These are phyloP conservation scores for Cercis canadensis DNA, from an alignment of 306 rosid species.

Conservation along the genomic window DNA sequence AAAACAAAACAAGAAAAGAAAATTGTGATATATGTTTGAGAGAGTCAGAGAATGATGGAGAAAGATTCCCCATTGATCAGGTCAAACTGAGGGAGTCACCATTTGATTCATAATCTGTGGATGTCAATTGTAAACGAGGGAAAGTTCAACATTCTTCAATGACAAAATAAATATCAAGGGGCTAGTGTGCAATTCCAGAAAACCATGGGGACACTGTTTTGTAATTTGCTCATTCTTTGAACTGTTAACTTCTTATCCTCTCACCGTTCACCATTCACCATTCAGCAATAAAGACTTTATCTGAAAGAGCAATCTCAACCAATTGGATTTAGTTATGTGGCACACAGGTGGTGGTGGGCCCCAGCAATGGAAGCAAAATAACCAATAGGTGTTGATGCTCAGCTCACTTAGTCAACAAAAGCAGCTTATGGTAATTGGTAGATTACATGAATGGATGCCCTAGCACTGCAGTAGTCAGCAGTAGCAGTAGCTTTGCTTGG, in stretches of 20 bases:
- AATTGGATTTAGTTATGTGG: conserved; percentile 61
- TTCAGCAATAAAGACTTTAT: background rate
- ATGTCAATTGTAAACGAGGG: conserved; percentile 30
- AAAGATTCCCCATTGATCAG: conserved; percentile 34
- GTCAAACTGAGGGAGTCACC: conserved; percentile 52
- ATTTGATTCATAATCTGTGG: conserved; percentile 32
- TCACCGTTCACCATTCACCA: background rate
- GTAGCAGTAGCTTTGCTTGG: background rate
- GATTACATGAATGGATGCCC: background rate
- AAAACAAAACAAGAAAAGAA: too few species aligned
- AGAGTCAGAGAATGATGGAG: conserved; percentile 9
- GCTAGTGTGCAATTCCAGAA: background rate
- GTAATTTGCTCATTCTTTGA: background rate
- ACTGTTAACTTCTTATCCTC: conserved; percentile 29
- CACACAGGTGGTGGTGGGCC: conserved; percentile 53
- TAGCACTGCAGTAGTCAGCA: too few species aligned
- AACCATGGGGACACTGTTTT: background rate
- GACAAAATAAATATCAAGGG: conserved; percentile 12
- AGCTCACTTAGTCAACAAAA: conserved; percentile 55
- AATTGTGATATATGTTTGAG: background rate
- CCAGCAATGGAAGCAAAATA: conserved; percentile 11
- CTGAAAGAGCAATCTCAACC: conserved; percentile 37
- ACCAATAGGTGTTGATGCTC: conserved; percentile 21
- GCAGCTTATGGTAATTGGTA: conserved; percentile 51
- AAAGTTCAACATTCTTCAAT: conserved; percentile 15